Evolutionary conservation across 805 yeast genomes (phyloP).

Genomic region (Candida corydali): DNA sequence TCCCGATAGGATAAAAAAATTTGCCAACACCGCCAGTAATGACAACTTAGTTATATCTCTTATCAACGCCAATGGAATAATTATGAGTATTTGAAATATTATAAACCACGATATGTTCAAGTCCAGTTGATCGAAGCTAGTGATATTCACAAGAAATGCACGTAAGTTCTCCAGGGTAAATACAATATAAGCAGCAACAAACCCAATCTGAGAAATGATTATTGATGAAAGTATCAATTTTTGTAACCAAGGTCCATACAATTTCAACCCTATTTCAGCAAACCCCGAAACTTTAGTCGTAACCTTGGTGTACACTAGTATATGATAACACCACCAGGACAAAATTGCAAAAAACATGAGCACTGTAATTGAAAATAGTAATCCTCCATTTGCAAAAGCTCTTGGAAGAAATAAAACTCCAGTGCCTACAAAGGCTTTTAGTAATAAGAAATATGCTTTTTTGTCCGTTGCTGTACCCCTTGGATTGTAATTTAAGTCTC

Average conservation of each 20-base stretch:
- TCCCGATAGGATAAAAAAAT: slow-evolving; percentile 64
- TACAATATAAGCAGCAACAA: slow-evolving; percentile 76
- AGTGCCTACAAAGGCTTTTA: slow-evolving; percentile 76
- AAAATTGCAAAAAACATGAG: slow-evolving; percentile 60
- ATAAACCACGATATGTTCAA: slow-evolving; percentile 43
- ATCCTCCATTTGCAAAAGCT: slow-evolving; percentile 72
- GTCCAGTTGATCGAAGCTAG: slow-evolving; percentile 37
- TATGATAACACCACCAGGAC: slow-evolving; percentile 76
- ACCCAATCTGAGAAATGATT: slow-evolving; percentile 71
- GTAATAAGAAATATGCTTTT: slow-evolving; percentile 66
- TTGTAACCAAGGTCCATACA: slow-evolving; percentile 67
- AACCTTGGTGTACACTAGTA: slow-evolving; percentile 55
- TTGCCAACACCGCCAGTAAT: slow-evolving; percentile 67
- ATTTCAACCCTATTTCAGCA: slow-evolving; percentile 65
- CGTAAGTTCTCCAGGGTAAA: slow-evolving; percentile 70
- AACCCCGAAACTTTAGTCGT: slow-evolving; percentile 67
- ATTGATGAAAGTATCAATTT: slow-evolving; percentile 59
- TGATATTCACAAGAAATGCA: slow-evolving; percentile 56
- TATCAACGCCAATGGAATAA: slow-evolving; percentile 66
- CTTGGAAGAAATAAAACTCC: slow-evolving; percentile 69
- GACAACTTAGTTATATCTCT: slow-evolving; percentile 76
- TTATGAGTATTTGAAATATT: slow-evolving; percentile 49
- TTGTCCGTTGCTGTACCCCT: slow-evolving; percentile 67
- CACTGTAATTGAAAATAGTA: slow-evolving; percentile 50
- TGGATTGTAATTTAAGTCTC: slow-evolving; percentile 21